phyloP scores from a whole-genome alignment of 495 filamentous ascomycete genomes.

The Amphirosellinia nigrospora region DNA sequence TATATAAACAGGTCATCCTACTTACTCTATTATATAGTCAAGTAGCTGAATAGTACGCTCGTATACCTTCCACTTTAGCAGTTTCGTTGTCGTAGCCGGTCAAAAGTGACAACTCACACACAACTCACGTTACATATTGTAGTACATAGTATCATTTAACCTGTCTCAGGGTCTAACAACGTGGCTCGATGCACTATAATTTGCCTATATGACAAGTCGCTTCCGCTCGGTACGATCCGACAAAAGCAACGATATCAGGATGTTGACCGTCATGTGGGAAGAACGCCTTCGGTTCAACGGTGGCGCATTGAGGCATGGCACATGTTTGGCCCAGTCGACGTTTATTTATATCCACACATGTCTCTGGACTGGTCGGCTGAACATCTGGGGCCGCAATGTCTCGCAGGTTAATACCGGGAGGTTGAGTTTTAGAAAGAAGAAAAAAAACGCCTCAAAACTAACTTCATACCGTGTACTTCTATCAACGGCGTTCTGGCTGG shows the following conservation, averaged over 20 bases:
- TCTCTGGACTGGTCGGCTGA: not conserved
- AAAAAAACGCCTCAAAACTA: too few relatives aligned
- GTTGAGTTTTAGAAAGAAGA: too few relatives aligned
- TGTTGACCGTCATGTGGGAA: not conserved
- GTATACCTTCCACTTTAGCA: not conserved
- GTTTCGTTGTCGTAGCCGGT: not conserved
- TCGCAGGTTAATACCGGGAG: not conserved
- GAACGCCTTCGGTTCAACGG: slow-evolving; percentile 1
- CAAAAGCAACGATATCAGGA: slow-evolving; percentile 2
- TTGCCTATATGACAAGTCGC: slow-evolving; percentile 4
- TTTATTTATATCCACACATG: not conserved
- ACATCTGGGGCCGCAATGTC: not conserved
- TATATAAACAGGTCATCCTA: too few relatives aligned
- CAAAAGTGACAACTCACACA: slow-evolving; percentile 3
- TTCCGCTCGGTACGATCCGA: not conserved
- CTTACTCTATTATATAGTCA: too few relatives aligned
- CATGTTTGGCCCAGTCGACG: not conserved
- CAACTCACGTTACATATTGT: not conserved
- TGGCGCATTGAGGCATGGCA: not conserved
- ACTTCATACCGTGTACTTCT: not conserved
- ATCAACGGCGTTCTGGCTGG: not conserved
- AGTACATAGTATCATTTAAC: not conserved
- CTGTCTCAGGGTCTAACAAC: not conserved
- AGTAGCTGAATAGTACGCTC: too few relatives aligned
- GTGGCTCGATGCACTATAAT: too few relatives aligned